A percentile compares a stretch with the other conserved stretches of the same genome.
Evolutionary conservation across 805 yeast species (phyloP).

Genomic region (Jamesozyma rosinii): DNA sequence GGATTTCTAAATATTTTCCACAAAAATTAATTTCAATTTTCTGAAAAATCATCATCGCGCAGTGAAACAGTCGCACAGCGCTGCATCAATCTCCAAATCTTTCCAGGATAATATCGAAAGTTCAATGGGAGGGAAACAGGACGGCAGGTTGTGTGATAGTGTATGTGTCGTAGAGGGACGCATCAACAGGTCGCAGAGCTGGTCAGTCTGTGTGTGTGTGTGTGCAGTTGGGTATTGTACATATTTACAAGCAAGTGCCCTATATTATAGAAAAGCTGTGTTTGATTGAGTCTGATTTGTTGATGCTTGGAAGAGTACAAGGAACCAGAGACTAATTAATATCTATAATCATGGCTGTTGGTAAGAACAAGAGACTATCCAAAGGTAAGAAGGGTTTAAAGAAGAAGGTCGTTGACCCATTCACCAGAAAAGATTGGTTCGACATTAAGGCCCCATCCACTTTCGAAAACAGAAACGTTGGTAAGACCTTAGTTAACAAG

Average conservation of each 20-base stretch:
- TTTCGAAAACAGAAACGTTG: slow-evolving; percentile 95
- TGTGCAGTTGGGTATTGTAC: background rate
- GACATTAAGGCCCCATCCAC: slow-evolving; percentile 98
- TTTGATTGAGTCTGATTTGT: no score
- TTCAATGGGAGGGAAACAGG: no score
- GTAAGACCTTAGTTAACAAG: slow-evolving; percentile 96
- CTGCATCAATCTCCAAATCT: no score
- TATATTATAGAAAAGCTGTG: no score
- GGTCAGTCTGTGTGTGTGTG: background rate
- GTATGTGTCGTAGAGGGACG: background rate
- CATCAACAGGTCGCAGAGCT: background rate
- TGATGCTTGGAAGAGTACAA: background rate
- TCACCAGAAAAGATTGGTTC: slow-evolving; percentile 98
- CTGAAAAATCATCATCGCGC: no score
- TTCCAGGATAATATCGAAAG: no score
- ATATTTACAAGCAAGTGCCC: background rate
- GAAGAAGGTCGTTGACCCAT: slow-evolving; percentile 98
- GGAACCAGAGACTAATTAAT: background rate
- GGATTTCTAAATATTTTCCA: no score
- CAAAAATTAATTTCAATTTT: no score
- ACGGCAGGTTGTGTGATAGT: no score
- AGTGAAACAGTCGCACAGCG: no score
- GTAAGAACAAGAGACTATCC: slow-evolving; percentile 74
- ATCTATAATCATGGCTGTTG: slow-evolving; percentile 53
- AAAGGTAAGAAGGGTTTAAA: slow-evolving; percentile 94